Conservation (phyloP, 352 stramenopile species). For the Lagenidium giganteum region DNA sequence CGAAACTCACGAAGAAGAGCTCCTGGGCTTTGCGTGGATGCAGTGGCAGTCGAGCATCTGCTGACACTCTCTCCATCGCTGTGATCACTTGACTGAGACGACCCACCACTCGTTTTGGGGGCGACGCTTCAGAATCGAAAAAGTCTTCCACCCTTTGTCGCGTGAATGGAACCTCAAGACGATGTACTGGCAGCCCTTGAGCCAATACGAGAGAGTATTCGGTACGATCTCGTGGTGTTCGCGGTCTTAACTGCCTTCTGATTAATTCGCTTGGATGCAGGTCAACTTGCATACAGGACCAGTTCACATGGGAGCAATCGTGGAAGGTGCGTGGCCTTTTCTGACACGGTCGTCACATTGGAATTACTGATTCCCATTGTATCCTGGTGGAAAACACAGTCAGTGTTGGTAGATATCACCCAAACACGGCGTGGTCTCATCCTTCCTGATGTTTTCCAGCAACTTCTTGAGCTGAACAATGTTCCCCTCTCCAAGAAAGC, state of each 20-base stretch:
- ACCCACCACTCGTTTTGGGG: background rate
- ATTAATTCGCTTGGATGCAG: background rate
- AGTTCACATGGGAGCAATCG: slow-evolving; percentile 21
- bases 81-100: background rate
- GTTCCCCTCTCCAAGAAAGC: slow-evolving; percentile 25
- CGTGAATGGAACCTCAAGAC: no score
- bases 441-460: slow-evolving; percentile 29
- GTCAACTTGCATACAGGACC: slow-evolving; percentile 11
- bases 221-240: slow-evolving; percentile 4
- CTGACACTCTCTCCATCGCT: slow-evolving; percentile 2
- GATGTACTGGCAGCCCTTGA: slow-evolving; percentile 12
- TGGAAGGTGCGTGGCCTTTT: slow-evolving; percentile 13
- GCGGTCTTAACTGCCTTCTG: background rate
- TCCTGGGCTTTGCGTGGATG: slow-evolving; percentile 19
- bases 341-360: background rate
- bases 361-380: background rate
- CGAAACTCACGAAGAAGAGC: slow-evolving; percentile 19
- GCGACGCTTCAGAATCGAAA: slow-evolving; percentile 9
- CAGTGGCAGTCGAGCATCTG: slow-evolving; percentile 5
- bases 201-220: slow-evolving; percentile 17
- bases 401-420: slow-evolving; percentile 24
- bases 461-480: slow-evolving; percentile 46
- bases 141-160: background rate
- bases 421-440: slow-evolving; percentile 28
- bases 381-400: slow-evolving; percentile 8